These are phyloP conservation scores for Phalaenopsis equestris DNA, from an alignment of 106 monocot genomes.

Conservation along the genomic window DNA sequence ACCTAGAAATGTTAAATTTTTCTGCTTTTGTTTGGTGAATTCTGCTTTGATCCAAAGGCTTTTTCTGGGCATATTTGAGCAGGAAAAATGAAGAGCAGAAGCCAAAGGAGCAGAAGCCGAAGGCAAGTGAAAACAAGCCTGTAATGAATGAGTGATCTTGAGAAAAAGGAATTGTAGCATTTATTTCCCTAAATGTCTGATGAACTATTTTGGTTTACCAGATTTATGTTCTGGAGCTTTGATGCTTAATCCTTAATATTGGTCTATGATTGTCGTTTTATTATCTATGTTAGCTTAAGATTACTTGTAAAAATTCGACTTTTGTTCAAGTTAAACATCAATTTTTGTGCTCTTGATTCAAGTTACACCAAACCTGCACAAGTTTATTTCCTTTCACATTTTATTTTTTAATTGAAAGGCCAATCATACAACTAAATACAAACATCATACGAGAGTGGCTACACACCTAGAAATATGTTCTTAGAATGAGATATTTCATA, in stretches of 20 bases:
- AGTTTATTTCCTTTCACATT: no score
- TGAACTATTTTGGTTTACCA: neutral
- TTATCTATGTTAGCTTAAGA: neutral
- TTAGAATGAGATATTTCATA: no score
- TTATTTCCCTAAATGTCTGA: neutral
- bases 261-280: neutral
- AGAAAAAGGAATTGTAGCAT: no score
- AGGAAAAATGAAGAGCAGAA: slow-evolving; percentile 60
- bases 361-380: no score
- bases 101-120: slow-evolving; percentile 58
- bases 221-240: neutral
- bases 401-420: no score
- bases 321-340: no score
- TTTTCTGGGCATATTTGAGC: neutral
- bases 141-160: slow-evolving; percentile 50
- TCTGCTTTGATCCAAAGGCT: neutral
- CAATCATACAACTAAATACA: no score
- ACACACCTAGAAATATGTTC: no score
- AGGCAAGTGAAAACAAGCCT: slow-evolving; percentile 60
- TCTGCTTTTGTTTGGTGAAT: neutral
- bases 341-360: no score
- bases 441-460: no score
- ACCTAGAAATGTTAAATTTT: neutral
- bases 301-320: neutral
- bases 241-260: neutral